phyloP scores from a whole-genome alignment of 1,139 yeast genomes.

The Suhomyces choctaworum region DNA sequence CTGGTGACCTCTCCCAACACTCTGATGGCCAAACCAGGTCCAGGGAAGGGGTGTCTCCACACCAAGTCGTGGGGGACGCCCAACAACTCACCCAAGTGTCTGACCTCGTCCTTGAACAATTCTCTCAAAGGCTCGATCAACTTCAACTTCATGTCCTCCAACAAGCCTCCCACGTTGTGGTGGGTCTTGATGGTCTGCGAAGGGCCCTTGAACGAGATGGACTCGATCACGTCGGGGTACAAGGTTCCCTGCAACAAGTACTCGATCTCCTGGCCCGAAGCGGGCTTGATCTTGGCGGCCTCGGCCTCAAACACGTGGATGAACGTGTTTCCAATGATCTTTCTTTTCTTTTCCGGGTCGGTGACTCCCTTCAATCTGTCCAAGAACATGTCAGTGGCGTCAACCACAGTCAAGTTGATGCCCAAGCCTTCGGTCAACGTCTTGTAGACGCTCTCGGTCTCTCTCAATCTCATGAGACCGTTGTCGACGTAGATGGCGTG shows the following conservation, averaged over 20 bases:
- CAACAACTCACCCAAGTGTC: conserved; percentile 89
- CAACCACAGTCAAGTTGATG: conserved; percentile 90
- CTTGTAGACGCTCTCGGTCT: conserved; percentile 83
- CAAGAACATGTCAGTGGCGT: conserved; percentile 89
- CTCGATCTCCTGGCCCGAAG: conserved; percentile 87
- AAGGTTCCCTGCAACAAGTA: conserved; percentile 94
- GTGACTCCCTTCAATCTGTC: conserved; percentile 87
- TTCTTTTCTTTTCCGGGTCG: conserved; percentile 98
- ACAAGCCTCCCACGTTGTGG: conserved; percentile 97
- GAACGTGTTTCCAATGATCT: conserved; percentile 96
- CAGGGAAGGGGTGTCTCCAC: conserved; percentile 99
- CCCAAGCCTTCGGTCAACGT: conserved; percentile 92
- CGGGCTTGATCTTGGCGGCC: conserved; percentile 89
- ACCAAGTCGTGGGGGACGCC: conserved; percentile 97
- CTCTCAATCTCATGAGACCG: conserved; percentile 95
- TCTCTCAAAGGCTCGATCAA: conserved; percentile 98
- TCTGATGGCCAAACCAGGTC: conserved; percentile 99
- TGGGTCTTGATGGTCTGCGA: conserved; percentile 99
- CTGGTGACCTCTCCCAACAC: conserved; percentile 95
- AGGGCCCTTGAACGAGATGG: conserved; percentile 98
- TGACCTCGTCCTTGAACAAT: conserved; percentile 97
- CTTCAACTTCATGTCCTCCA: conserved; percentile 97
- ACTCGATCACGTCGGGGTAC: conserved; percentile 98
- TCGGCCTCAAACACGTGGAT: conserved; percentile 96
- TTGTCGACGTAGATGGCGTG: conserved; percentile 98